Evolutionary conservation across 106 monocot species (phyloP), one percentile per base, ranked within the genome.

Genomic region (Allium cepa): DNA sequence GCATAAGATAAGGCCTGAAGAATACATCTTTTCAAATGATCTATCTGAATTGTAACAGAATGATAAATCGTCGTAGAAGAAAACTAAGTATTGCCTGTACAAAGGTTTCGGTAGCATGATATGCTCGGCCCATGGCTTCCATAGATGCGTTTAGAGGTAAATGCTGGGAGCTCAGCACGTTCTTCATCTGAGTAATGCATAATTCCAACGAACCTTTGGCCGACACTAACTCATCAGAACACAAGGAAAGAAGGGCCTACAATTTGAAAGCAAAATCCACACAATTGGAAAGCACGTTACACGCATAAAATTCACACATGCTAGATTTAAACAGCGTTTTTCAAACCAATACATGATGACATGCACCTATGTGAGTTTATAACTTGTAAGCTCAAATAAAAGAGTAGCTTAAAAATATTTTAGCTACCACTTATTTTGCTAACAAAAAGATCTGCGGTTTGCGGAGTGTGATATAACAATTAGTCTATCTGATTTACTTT

Each of bases 41-140:
- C 36, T 36, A 36, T 36, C 36, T 36, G 36, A 36, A 36, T 36
- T 36, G 36, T 1, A 36, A 36, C 3, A 36, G 36, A 36, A 36
- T 36, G 36, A 36, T 36, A 36, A 36, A 36, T 36, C 36, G 3
- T 36, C 36, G 5, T 36, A 36, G 36, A 36, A 36, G 36, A 36
- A 36, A 36, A 36, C 36, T 36, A 36, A 36, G 5, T 4, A 36
- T 66, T 82, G 89, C 96, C 88, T 92, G 96, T 57, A 97, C 96
- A 78, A 84, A 97, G 72, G 88, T 77, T 80, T 97, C 92, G 36
- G 92, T 97, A 50, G 92, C 91, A 82, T 92, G 84, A 79, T 97
- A 97, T 55, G 91, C 88, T 56, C 79, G 92, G 45, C 85, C 75
- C 60, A 87, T 76, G 56, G 75, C 82, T 79, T 97, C 96, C 88